phyloP scores from a whole-genome alignment of 73 alveolate species.

The Paramecium biaurelia region DNA sequence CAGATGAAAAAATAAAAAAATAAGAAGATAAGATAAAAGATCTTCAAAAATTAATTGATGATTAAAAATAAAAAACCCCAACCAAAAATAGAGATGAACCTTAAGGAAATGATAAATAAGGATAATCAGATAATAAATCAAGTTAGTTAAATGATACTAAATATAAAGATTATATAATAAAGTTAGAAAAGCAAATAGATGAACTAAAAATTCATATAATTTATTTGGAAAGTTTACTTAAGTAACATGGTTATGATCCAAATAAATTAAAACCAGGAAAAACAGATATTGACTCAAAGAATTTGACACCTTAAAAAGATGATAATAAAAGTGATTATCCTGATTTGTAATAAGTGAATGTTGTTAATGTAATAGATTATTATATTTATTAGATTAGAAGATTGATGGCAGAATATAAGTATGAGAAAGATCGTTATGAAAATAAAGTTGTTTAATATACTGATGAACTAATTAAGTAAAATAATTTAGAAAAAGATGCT shows the following conservation, averaged over 20 bases:
- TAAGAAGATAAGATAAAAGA: background rate
- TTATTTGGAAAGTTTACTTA: background rate
- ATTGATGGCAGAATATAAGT: conserved; percentile 32
- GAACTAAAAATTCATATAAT: background rate
- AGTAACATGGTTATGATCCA: background rate
- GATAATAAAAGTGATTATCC: background rate
- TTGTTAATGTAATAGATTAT: background rate
- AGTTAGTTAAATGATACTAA: background rate
- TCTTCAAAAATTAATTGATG: background rate
- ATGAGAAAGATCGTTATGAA: conserved; percentile 8
- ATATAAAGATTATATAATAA: background rate
- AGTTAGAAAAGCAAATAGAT: background rate
- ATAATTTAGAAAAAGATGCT: background rate
- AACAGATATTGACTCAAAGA: background rate
- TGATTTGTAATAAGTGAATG: background rate
- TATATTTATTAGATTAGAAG: background rate
- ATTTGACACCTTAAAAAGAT: background rate
- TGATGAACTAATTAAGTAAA: background rate
- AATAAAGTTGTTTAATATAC: background rate
- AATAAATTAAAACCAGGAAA: background rate
- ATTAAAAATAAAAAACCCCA: background rate
- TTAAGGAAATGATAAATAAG: background rate
- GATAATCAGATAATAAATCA: background rate
- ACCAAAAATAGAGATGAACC: background rate
- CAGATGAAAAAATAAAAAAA: background rate